phyloP scores from a whole-genome alignment of 129 eudicot species.

The Artemisia argyi region DNA sequence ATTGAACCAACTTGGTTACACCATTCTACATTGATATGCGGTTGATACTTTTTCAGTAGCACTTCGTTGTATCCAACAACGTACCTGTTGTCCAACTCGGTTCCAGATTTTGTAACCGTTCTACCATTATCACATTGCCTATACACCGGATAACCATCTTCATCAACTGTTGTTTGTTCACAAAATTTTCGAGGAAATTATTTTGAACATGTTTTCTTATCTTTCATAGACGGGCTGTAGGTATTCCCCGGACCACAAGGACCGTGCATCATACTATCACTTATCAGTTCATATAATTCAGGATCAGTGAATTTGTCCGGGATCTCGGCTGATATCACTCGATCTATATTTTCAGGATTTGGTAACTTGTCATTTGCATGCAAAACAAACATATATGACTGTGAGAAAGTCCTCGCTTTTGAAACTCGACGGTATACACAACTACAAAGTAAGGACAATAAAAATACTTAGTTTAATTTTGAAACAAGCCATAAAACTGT shows the following conservation, averaged over 20 bases:
- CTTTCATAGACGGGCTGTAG: not conserved
- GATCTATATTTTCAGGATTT: not conserved
- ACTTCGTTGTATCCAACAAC: not conserved
- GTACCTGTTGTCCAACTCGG: not conserved
- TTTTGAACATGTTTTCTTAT: not conserved
- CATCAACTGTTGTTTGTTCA: not conserved
- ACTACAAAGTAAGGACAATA: too few species aligned
- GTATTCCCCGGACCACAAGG: not conserved
- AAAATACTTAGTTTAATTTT: too few species aligned
- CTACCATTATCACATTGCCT: not conserved
- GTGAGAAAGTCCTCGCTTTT: not conserved
- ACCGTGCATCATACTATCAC: conserved; percentile 3
- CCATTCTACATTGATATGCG: not conserved
- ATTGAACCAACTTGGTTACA: too few species aligned
- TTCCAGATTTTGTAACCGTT: not conserved
- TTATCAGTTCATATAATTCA: not conserved
- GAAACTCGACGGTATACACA: not conserved
- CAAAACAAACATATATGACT: not conserved
- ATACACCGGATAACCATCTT: not conserved
- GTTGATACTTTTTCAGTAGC: not conserved
- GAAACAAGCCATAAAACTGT: not conserved
- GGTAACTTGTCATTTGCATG: not conserved
- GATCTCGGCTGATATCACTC: not conserved
- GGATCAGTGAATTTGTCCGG: not conserved
- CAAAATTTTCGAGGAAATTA: not conserved